phyloP scores from a whole-genome alignment of 1,284 basidiomycete species.

The Coniophora puteana region DNA sequence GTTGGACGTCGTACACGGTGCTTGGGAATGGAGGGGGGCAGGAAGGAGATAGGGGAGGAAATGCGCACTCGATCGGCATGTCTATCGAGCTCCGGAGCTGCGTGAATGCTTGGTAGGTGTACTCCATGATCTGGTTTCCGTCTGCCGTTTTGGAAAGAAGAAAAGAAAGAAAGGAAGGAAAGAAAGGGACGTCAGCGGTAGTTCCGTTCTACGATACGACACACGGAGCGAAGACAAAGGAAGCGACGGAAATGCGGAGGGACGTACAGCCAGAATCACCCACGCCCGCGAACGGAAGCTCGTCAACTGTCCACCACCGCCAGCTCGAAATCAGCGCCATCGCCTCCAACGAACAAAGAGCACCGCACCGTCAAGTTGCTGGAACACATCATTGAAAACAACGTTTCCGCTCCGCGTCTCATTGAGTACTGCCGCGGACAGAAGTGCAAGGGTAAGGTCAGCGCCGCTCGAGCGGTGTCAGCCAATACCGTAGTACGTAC shows the following conservation, averaged over 20 bases:
- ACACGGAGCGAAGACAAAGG: too few species aligned
- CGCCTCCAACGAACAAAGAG: too few species aligned
- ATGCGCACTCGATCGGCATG: conserved; percentile 34
- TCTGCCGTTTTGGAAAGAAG: too few species aligned
- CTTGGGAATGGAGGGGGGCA: too few species aligned
- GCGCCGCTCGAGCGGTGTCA: too few species aligned
- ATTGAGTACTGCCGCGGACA: conserved; percentile 35
- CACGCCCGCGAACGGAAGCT: conserved; percentile 28
- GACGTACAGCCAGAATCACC: conserved; percentile 46
- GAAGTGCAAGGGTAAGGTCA: background rate
- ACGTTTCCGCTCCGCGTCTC: conserved; percentile 48
- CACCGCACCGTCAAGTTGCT: conserved; percentile 35
- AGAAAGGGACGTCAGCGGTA: conserved; percentile 3
- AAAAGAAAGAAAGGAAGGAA: background rate
- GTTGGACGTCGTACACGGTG: too few species aligned
- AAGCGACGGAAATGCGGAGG: too few species aligned
- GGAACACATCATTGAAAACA: conserved; percentile 49
- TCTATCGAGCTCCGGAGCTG: conserved; percentile 41
- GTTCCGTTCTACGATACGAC: too few species aligned
- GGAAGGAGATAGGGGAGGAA: background rate
- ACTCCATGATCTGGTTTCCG: conserved; percentile 41
- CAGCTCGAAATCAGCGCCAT: too few species aligned
- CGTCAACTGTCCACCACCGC: too few species aligned
- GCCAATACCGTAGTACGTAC: conserved; percentile 15
- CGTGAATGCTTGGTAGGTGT: conserved; percentile 44